A percentile compares a stretch with the other conserved stretches of the same genome.
phyloP scores from a whole-genome alignment of 148 eudicot genomes.

The Linanthus parryae region DNA sequence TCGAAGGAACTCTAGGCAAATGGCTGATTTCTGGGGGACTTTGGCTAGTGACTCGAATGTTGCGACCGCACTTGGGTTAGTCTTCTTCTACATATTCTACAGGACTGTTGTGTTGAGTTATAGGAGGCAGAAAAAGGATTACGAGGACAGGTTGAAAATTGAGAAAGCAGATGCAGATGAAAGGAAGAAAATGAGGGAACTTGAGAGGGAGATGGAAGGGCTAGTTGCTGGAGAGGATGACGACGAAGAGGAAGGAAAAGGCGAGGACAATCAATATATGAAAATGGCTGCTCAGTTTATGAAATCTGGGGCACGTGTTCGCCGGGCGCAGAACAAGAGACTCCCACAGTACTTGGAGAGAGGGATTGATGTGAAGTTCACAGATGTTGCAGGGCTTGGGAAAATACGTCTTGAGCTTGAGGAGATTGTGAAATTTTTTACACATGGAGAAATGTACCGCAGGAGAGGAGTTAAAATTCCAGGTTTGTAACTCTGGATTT shows the following conservation, averaged over 20 bases:
- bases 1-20: slow-evolving; percentile 23
- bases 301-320: slow-evolving; percentile 94
- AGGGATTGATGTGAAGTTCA: slow-evolving; percentile 82
- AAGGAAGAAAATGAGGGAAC: slow-evolving; percentile 73
- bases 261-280: slow-evolving; percentile 57
- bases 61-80: slow-evolving; percentile 51
- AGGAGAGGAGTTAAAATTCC: slow-evolving; percentile 94
- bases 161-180: slow-evolving; percentile 95
- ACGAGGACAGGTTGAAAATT: slow-evolving; percentile 88
- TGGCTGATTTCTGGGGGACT: slow-evolving; percentile 46
- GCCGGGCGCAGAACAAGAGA: slow-evolving; percentile 43
- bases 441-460: slow-evolving; percentile 87
- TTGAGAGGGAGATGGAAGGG: slow-evolving; percentile 65
- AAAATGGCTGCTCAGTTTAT: slow-evolving; percentile 83
- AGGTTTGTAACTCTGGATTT: slow-evolving; percentile 32
- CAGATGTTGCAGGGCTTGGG: slow-evolving; percentile 98
- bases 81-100: slow-evolving; percentile 67
- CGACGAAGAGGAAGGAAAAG: slow-evolving; percentile 47
- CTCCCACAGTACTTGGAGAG: slow-evolving; percentile 75
- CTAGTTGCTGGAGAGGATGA: slow-evolving; percentile 46
- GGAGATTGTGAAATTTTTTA: slow-evolving; percentile 93
- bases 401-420: slow-evolving; percentile 90
- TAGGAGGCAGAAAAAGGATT: slow-evolving; percentile 73
- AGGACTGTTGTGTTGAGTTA: slow-evolving; percentile 65
- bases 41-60: slow-evolving; percentile 61